Evolutionary conservation across 352 stramenopile species (phyloP).

Genomic region (Lagenidium sp.): DNA sequence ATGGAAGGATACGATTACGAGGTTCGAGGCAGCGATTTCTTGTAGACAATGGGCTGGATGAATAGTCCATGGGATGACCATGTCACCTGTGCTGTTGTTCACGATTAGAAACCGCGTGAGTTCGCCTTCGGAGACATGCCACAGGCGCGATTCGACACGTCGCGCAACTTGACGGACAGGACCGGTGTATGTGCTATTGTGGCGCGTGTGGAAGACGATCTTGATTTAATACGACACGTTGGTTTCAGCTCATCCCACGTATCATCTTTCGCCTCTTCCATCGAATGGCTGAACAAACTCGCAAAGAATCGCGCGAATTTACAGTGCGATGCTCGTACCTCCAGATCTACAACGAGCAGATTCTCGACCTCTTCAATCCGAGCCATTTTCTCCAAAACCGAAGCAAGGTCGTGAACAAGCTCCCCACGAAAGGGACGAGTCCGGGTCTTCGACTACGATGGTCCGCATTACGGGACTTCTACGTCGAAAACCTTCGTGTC

Average conservation of each 20-base stretch:
- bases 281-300: not conserved
- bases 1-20: slow-evolving; percentile 61
- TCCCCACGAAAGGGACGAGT: not conserved
- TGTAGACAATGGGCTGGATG: no score
- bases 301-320: slow-evolving; percentile 19
- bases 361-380: slow-evolving; percentile 41
- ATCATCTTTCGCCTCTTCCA: slow-evolving; percentile 36
- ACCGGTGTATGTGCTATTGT: slow-evolving; percentile 25
- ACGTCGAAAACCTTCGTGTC: slow-evolving; percentile 42
- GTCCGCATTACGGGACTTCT: slow-evolving; percentile 41
- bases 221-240: no score
- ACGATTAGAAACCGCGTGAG: no score
- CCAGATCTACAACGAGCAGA: slow-evolving; percentile 42
- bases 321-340: slow-evolving; percentile 32
- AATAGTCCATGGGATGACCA: no score
- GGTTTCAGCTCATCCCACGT: slow-evolving; percentile 31
- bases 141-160: slow-evolving; percentile 10
- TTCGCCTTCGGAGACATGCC: not conserved
- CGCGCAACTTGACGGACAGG: slow-evolving; percentile 3
- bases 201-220: no score
- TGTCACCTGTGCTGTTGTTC: no score
- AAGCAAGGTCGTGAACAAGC: slow-evolving; percentile 1
- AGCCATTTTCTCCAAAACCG: slow-evolving; percentile 16
- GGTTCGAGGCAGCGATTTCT: slow-evolving; percentile 3
- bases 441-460: slow-evolving; percentile 33